phyloP scores from a whole-genome alignment of 768 basidiomycete species.

The Mycena polygramma region DNA sequence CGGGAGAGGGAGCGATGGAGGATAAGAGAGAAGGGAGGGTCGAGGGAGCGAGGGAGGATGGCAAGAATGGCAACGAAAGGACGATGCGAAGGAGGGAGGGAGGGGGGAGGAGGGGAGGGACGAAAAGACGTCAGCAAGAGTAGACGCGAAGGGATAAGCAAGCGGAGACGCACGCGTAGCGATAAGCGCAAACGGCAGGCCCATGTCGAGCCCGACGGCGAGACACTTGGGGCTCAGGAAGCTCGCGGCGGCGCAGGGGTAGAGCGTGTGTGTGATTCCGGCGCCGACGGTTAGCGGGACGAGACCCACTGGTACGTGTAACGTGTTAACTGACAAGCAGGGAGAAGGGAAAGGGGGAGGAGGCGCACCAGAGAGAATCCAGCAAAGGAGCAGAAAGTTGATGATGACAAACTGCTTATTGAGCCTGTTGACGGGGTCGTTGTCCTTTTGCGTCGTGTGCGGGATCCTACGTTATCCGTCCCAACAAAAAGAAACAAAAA shows the following conservation, averaged over 20 bases:
- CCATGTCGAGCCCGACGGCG: constrained; percentile 30
- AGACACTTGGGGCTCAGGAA: constrained; percentile 28
- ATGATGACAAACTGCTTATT: constrained; percentile 36
- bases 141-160: no score
- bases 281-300: constrained; percentile 31
- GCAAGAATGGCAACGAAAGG: no score
- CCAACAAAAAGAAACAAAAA: no score
- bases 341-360: no score
- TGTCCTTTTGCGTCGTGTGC: constrained; percentile 20
- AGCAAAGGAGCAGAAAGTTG: constrained; percentile 35
- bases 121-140: no score
- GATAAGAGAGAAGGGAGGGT: no score
- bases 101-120: no score
- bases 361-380: constrained; percentile 33
- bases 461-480: constrained; percentile 24
- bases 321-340: no score
- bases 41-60: no score
- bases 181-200: constrained; percentile 26
- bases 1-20: no score
- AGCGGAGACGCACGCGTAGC: constrained; percentile 22
- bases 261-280: constrained; percentile 5
- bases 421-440: constrained; percentile 28
- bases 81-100: no score
- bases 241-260: not conserved
- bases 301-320: constrained; percentile 27